These are phyloP conservation scores for Boletus rubropictus DNA, from an alignment of 768 basidiomycete species.

Conservation along the genomic window DNA sequence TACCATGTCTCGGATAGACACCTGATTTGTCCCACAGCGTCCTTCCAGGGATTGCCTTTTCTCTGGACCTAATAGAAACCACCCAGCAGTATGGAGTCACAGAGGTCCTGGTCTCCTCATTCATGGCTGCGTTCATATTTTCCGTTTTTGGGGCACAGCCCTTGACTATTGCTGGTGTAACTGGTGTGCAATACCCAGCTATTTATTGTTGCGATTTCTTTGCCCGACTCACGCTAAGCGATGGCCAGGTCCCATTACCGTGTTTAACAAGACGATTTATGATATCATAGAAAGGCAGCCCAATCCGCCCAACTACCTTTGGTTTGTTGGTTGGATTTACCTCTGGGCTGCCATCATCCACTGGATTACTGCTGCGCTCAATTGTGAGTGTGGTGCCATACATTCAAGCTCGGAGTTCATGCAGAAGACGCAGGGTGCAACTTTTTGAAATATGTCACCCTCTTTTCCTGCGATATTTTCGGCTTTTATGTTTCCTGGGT, in stretches of 20 bases:
- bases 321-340: slow-evolving; percentile 91
- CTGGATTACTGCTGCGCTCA: slow-evolving; percentile 74
- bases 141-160: slow-evolving; percentile 88
- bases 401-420: not conserved
- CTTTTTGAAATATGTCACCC: slow-evolving; percentile 79
- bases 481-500: slow-evolving; percentile 92
- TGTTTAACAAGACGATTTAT: slow-evolving; percentile 87
- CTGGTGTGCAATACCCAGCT: slow-evolving; percentile 40
- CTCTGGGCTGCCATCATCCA: slow-evolving; percentile 84
- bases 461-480: slow-evolving; percentile 89
- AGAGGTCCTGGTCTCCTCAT: slow-evolving; percentile 77
- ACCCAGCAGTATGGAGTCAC: slow-evolving; percentile 85
- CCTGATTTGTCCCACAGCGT: slow-evolving; percentile 40
- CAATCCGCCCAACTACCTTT: slow-evolving; percentile 69
- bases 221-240: not conserved
- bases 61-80: slow-evolving; percentile 86
- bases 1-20: not conserved
- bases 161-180: slow-evolving; percentile 87
- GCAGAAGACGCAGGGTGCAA: slow-evolving; percentile 54
- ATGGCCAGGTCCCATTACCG: slow-evolving; percentile 74
- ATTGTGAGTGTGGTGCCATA: slow-evolving; percentile 45
- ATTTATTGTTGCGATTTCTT: not conserved
- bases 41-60: slow-evolving; percentile 89
- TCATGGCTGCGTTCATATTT: slow-evolving; percentile 87
- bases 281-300: slow-evolving; percentile 56